These are phyloP conservation scores for Chrysanthemum seticuspe DNA, from an alignment of 129 eudicot species.

Conservation along the genomic window DNA sequence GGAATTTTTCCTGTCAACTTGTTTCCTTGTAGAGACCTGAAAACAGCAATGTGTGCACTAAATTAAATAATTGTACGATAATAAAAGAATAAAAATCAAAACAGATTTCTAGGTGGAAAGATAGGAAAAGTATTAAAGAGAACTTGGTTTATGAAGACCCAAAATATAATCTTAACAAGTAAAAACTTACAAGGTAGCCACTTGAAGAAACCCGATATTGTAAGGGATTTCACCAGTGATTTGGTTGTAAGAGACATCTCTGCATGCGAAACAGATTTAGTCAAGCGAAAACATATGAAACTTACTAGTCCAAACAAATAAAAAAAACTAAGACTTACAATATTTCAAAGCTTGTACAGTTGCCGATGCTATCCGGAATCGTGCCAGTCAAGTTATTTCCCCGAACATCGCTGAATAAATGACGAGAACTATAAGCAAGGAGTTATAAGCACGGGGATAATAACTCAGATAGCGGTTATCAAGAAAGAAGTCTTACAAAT, in stretches of 20 bases:
- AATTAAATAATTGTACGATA: too few relatives aligned
- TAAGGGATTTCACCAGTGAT: conserved; percentile 83
- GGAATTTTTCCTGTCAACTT: conserved; percentile 75
- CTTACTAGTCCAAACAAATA: not conserved
- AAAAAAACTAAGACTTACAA: conserved; percentile 41
- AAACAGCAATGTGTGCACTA: not conserved
- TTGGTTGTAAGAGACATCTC: conserved; percentile 86
- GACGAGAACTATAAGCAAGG: not conserved
- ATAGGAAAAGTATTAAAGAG: not conserved
- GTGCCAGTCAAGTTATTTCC: conserved; percentile 73
- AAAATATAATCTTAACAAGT: not conserved
- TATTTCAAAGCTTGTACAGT: conserved; percentile 87
- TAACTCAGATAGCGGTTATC: not conserved
- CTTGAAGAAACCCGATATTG: conserved; percentile 89
- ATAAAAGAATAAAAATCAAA: too few relatives aligned
- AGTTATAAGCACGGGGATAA: not conserved
- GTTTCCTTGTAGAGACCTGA: conserved; percentile 85
- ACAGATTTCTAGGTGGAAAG: not conserved
- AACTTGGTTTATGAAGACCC: not conserved
- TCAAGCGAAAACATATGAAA: not conserved
- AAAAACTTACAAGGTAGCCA: conserved; percentile 69
- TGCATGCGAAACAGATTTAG: conserved; percentile 27
- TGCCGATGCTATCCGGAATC: conserved; percentile 83
- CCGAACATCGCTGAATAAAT: conserved; percentile 56
- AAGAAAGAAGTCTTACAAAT: conserved; percentile 54